Evolutionary conservation across 2,329 filamentous ascomycete species (phyloP).

Genomic region (Venturia aucupariae): DNA sequence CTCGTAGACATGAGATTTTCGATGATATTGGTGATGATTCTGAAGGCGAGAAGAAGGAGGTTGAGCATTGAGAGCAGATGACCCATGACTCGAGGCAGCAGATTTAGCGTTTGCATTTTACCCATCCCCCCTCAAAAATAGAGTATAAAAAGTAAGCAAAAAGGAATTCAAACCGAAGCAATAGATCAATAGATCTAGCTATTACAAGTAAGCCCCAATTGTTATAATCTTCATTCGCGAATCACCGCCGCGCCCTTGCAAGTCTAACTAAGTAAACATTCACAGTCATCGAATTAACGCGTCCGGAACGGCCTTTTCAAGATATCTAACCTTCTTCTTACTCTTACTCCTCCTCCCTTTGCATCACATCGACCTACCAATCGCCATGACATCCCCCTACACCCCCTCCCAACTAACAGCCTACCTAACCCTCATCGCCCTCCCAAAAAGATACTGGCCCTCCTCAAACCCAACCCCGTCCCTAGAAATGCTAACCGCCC

Average conservation of each 20-base stretch:
- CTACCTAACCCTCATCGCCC: constrained; percentile 26
- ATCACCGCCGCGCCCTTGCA: background rate
- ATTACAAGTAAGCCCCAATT: too few species aligned
- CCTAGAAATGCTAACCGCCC: too few species aligned
- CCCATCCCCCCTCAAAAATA: too few species aligned
- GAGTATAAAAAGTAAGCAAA: too few species aligned
- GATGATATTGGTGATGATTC: background rate
- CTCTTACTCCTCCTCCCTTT: background rate
- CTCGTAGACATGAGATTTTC: background rate
- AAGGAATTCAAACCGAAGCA: too few species aligned
- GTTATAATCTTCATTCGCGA: too few species aligned
- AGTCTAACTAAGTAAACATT: background rate
- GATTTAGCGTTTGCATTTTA: background rate
- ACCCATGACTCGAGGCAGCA: background rate
- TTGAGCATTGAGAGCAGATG: background rate
- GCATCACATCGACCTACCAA: too few species aligned
- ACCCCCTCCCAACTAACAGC: too few species aligned
- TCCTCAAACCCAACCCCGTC: constrained; percentile 42
- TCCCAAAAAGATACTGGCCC: constrained; percentile 22
- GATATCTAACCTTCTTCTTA: background rate
- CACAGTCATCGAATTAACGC: too few species aligned
- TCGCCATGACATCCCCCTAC: too few species aligned
- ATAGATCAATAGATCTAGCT: too few species aligned
- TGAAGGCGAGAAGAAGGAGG: background rate
- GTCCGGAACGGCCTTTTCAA: background rate